phyloP scores from a whole-genome alignment of 345 rosid species.

The Isatis tinctoria region DNA sequence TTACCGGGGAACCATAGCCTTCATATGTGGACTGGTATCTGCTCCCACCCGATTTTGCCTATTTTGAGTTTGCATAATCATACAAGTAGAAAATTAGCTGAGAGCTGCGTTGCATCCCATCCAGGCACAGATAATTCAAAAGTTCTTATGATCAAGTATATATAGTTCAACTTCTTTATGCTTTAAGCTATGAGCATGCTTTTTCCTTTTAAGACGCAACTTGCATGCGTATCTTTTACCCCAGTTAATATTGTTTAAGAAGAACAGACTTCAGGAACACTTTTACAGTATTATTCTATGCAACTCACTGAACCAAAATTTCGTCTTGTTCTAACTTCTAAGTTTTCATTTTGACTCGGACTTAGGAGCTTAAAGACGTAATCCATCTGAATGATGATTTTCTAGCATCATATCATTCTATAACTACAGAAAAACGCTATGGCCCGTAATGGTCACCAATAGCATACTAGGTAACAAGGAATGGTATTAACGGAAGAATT shows the following conservation, averaged over 20 bases:
- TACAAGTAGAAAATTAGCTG: not conserved
- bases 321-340: constrained; percentile 2
- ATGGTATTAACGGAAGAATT: not conserved
- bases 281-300: not conserved
- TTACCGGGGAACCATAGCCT: constrained; percentile 71
- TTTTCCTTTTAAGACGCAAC: not conserved
- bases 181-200: not conserved
- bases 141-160: not conserved
- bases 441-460: not conserved
- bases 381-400: not conserved
- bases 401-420: not conserved
- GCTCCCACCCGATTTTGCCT: constrained; percentile 64
- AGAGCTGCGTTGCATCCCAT: not conserved
- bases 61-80: constrained; percentile 15
- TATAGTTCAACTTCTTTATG: not conserved
- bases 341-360: not conserved
- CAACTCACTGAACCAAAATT: constrained; percentile 2
- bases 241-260: not conserved
- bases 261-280: not conserved
- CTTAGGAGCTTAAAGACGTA: not conserved
- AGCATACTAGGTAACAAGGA: constrained; percentile 1
- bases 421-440: not conserved
- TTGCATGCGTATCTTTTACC: not conserved
- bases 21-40: constrained; percentile 57
- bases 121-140: not conserved